Percentiles rank a stretch among this genome's conserved stretches.
Evolutionary conservation across 257 asterid species (phyloP).

Genomic region (Solanum chmielewskii): DNA sequence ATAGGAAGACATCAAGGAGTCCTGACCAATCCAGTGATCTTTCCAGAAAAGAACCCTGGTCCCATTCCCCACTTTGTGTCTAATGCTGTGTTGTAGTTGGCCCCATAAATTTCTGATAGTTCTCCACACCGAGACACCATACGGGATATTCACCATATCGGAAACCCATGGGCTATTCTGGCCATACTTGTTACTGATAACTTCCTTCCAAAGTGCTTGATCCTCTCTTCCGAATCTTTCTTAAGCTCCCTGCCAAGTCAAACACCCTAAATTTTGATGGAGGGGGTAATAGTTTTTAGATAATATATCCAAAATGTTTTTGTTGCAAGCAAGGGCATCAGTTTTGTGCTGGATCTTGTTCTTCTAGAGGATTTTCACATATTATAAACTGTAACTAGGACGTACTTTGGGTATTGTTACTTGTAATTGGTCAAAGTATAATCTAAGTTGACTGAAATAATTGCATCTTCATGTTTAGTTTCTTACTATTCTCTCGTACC

Average conservation of each 20-base stretch:
- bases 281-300: not conserved
- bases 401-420: not conserved
- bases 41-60: too few relatives aligned
- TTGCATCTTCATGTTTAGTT: not conserved
- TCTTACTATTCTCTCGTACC: slow-evolving; percentile 7
- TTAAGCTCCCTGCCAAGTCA: not conserved
- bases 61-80: too few relatives aligned
- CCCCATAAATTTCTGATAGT: too few relatives aligned
- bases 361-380: not conserved
- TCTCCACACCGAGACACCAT: too few relatives aligned
- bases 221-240: not conserved
- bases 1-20: too few relatives aligned
- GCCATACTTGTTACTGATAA: too few relatives aligned
- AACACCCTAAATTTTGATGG: not conserved
- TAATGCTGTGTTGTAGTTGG: too few relatives aligned
- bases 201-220: too few relatives aligned
- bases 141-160: too few relatives aligned
- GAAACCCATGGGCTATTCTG: too few relatives aligned
- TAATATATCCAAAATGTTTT: not conserved
- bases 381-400: not conserved
- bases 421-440: not conserved
- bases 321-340: not conserved
- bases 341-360: not conserved
- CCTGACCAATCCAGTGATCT: too few relatives aligned
- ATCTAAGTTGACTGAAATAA: not conserved